phyloP scores from a whole-genome alignment of 805 yeast genomes.

The Kodamaea kakaduensis region DNA sequence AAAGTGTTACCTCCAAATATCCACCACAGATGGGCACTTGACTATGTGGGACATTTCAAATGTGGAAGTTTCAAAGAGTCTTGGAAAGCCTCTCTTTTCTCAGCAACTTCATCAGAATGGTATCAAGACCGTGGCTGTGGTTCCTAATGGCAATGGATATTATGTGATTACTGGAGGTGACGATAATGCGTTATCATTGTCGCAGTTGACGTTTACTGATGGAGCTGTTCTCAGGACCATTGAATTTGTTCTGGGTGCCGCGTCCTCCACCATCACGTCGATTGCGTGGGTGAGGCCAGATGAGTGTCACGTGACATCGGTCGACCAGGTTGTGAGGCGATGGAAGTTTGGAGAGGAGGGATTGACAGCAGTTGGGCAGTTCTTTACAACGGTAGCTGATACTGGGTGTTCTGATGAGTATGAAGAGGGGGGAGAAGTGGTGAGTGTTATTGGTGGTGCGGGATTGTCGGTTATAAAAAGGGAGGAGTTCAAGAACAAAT shows the following conservation, averaged over 20 bases:
- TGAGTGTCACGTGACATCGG: conserved; percentile 59
- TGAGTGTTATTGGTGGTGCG: conserved; percentile 69
- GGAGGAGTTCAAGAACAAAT: no score
- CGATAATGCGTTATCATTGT: conserved; percentile 63
- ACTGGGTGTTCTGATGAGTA: conserved; percentile 67
- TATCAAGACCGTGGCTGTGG: conserved; percentile 53
- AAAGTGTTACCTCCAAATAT: conserved; percentile 41
- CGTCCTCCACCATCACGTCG: conserved; percentile 82
- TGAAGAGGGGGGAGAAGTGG: conserved; percentile 20
- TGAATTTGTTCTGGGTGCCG: conserved; percentile 53
- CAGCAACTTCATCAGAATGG: conserved; percentile 81
- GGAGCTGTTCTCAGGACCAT: conserved; percentile 21
- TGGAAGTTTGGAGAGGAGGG: conserved; percentile 44
- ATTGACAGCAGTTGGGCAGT: conserved; percentile 30
- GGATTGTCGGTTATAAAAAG: conserved; percentile 45
- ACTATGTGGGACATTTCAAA: conserved; percentile 54
- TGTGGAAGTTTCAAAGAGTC: conserved; percentile 6
- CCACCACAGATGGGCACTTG: conserved; percentile 83
- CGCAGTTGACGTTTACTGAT: conserved; percentile 15
- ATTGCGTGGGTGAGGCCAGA: conserved; percentile 33
- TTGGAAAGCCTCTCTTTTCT: conserved; percentile 30
- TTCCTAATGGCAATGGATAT: conserved; percentile 13
- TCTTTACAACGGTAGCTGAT: conserved; percentile 83
- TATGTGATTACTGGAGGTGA: conserved; percentile 81
- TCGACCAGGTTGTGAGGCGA: conserved; percentile 70